Percentiles rank a stretch among this genome's conserved stretches.
Conservation (phyloP, 2,329 filamentous ascomycete genomes). For the Botryotinia convoluta region DNA sequence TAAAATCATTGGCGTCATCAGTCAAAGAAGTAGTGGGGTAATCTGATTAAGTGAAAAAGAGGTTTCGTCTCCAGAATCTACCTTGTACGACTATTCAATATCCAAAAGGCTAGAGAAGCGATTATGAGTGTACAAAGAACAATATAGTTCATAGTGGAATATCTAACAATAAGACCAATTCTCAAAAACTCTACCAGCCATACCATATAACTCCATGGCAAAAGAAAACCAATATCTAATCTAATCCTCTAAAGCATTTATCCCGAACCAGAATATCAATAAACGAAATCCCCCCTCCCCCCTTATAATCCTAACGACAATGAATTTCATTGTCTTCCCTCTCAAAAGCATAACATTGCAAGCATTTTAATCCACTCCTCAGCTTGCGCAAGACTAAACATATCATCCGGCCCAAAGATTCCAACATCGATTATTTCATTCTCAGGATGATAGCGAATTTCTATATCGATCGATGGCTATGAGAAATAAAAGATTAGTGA, state of each 20-base stretch:
- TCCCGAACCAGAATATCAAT: neutral
- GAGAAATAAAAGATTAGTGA: neutral
- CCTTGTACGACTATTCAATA: neutral
- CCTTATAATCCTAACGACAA: neutral
- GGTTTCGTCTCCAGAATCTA: neutral
- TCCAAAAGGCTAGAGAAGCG: neutral
- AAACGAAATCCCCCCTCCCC: neutral
- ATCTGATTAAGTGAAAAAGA: neutral
- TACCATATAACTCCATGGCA: neutral
- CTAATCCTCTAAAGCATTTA: neutral
- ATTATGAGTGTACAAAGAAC: neutral
- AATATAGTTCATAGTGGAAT: neutral
- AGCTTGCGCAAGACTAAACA: constrained; percentile 29
- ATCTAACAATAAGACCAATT: neutral
- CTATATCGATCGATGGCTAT: constrained; percentile 38
- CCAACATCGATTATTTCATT: constrained; percentile 33
- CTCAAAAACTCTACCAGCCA: neutral
- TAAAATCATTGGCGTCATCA: constrained; percentile 3
- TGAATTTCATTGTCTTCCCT: neutral
- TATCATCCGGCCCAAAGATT: constrained; percentile 32
- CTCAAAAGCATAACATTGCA: neutral
- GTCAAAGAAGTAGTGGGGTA: neutral
- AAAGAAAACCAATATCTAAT: neutral
- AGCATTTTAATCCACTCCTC: constrained; percentile 14
- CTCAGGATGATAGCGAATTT: constrained; percentile 30